Evolutionary conservation across 1,139 yeast species (phyloP).

Genomic region (Debaryomyces sp.): DNA sequence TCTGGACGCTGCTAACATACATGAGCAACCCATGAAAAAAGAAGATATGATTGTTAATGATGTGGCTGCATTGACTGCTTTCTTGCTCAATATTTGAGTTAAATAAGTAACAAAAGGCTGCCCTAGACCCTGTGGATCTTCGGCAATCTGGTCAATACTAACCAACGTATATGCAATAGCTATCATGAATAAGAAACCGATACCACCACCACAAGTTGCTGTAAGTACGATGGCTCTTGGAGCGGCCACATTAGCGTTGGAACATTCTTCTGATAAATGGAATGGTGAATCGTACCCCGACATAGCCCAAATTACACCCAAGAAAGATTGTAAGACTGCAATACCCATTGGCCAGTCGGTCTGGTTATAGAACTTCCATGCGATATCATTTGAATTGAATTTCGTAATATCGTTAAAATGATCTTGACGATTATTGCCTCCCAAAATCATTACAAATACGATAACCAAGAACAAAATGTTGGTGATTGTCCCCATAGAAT

Average conservation of each 20-base stretch:
- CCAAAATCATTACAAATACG: slow-evolving; percentile 59
- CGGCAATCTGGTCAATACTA: slow-evolving; percentile 52
- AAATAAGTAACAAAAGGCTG: slow-evolving; percentile 68
- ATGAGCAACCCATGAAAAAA: slow-evolving; percentile 70
- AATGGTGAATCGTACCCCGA: slow-evolving; percentile 77
- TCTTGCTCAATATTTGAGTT: slow-evolving; percentile 50
- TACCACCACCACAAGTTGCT: slow-evolving; percentile 59
- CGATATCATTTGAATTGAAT: slow-evolving; percentile 52
- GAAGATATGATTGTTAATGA: slow-evolving; percentile 62
- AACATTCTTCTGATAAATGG: slow-evolving; percentile 72
- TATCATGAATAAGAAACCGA: slow-evolving; percentile 66
- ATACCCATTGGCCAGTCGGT: slow-evolving; percentile 73
- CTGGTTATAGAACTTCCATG: slow-evolving; percentile 63
- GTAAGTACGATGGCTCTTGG: slow-evolving; percentile 71
- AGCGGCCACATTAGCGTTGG: slow-evolving; percentile 65
- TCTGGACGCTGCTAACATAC: slow-evolving; percentile 71
- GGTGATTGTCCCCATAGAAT: slow-evolving; percentile 51
- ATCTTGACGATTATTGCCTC: slow-evolving; percentile 50
- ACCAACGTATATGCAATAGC: slow-evolving; percentile 69
- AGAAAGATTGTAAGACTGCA: slow-evolving; percentile 59
- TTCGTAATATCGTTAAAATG: slow-evolving; percentile 36
- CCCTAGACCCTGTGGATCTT: slow-evolving; percentile 55
- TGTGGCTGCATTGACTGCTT: slow-evolving; percentile 55
- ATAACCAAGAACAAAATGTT: slow-evolving; percentile 56
- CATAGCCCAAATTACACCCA: slow-evolving; percentile 77